These are phyloP conservation scores for Phytopythium litorale DNA, from an alignment of 352 stramenopile species.

Conservation along the genomic window DNA sequence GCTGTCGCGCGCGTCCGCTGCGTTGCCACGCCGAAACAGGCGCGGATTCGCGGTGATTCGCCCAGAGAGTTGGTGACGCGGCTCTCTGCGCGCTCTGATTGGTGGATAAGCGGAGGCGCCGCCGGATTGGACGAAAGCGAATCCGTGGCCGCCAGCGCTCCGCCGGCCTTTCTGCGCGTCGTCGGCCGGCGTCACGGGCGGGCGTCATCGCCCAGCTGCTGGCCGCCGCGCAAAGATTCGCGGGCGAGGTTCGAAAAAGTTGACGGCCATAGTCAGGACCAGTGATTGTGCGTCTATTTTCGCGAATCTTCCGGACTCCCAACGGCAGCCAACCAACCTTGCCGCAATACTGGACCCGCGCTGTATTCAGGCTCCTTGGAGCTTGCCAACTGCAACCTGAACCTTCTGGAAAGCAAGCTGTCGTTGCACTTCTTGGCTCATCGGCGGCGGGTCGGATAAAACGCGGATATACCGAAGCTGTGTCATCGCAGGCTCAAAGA, in stretches of 20 bases:
- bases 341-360: background rate
- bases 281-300: background rate
- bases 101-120: background rate
- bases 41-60: conserved; percentile 4
- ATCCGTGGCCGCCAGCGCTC: background rate
- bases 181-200: background rate
- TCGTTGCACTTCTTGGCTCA: background rate
- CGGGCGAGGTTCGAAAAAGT: background rate
- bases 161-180: background rate
- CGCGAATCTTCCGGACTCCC: conserved; percentile 5
- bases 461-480: too few species aligned
- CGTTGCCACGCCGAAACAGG: conserved; percentile 3
- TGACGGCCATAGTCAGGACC: background rate
- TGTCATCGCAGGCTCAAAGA: too few species aligned
- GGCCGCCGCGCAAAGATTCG: conserved; percentile 4
- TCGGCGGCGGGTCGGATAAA: too few species aligned
- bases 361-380: background rate
- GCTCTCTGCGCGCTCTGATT: background rate
- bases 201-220: conserved; percentile 1
- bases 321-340: background rate
- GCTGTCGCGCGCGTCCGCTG: background rate
- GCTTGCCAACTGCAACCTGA: conserved; percentile 3
- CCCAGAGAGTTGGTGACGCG: background rate
- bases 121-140: conserved; percentile 1
- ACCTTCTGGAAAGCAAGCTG: background rate